Evolutionary conservation across 2,329 filamentous ascomycete genomes (phyloP), one percentile per base, ranked within the genome.

Genomic region (Botryosphaeria agaves): DNA sequence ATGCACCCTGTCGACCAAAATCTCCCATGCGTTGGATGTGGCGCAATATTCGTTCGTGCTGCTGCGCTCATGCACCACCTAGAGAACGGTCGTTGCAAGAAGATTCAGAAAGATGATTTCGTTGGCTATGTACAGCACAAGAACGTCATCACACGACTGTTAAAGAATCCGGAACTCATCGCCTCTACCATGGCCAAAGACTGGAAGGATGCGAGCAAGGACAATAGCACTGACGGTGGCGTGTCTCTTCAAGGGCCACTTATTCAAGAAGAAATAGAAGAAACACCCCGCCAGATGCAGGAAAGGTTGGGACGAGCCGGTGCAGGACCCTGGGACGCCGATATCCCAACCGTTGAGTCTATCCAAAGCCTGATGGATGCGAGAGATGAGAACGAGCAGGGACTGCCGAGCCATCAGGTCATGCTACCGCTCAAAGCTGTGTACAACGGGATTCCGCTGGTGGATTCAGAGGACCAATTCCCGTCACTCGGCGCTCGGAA

Each of bases 31-130:
- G 34, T 36, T 18, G 51, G 49, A 11, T 75, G 70, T 41, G 38
- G 46, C 4, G 35, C 41, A 7, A 42, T 51, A 3, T 74, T 70
- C 45, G 49, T 46, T 8, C 53, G 55, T 7, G 66, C 67, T 1
- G 48, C 55, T 5, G 49, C 52, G 4, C 46, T 71, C 23, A 60
- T 72, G 33, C 47, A 49, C 11, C 70, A 75, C 38, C 55, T 73
- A 14, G 68, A 74, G 39, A 51, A 55, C 7, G 59, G 59, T 14
- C 44, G 61, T 20, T 75, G 70, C 41, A 28, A 37, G 0, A 46
- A 44, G 3, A 62, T 71, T 36, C 40, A 37, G 2, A 38, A 49
- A 1, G 34, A 44, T 1, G 48, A 62, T 8, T 66, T 71, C 35
- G 44, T 55, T 11, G 52, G 53, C n/a, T 52, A 62, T 28, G 53